Evolutionary conservation across 306 rosid genomes (phyloP).

Genomic region (Carpinus fangiana): DNA sequence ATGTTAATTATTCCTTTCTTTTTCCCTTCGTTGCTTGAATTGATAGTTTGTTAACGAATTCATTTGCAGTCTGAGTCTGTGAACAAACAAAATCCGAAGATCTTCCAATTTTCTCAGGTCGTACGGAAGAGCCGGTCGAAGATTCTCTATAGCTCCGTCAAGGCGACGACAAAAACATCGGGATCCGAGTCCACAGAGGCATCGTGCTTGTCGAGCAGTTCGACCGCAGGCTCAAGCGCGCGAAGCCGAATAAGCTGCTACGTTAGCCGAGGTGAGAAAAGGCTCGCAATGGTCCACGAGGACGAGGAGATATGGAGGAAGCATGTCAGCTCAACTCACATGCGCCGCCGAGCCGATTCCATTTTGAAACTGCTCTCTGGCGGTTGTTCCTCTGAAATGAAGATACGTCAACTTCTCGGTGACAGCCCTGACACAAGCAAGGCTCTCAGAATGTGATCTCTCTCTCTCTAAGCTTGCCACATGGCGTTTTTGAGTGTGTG

Average conservation of each 20-base stretch:
- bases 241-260: slow-evolving; percentile 50
- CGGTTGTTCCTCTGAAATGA: slow-evolving; percentile 66
- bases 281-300: slow-evolving; percentile 18
- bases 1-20: background rate
- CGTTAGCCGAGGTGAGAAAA: slow-evolving; percentile 29
- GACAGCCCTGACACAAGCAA: slow-evolving; percentile 98
- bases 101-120: slow-evolving; percentile 43
- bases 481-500: slow-evolving; percentile 5
- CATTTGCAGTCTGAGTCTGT: slow-evolving; percentile 9
- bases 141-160: slow-evolving; percentile 39
- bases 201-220: slow-evolving; percentile 58
- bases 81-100: slow-evolving; percentile 1
- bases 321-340: slow-evolving; percentile 39
- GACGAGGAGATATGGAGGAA: slow-evolving; percentile 26
- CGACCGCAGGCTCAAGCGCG: slow-evolving; percentile 54
- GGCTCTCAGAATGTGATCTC: slow-evolving; percentile 82
- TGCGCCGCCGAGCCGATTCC: slow-evolving; percentile 65
- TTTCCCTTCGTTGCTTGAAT: background rate
- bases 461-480: slow-evolving; percentile 8
- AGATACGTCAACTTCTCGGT: slow-evolving; percentile 76
- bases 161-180: slow-evolving; percentile 27
- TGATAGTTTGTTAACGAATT: background rate
- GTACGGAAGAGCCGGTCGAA: slow-evolving; percentile 69
- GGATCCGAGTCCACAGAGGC: slow-evolving; percentile 49
- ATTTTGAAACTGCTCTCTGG: slow-evolving; percentile 66